Evolutionary conservation across 1,284 basidiomycete genomes (phyloP).

Genomic region (Ceratobasidium sp.): DNA sequence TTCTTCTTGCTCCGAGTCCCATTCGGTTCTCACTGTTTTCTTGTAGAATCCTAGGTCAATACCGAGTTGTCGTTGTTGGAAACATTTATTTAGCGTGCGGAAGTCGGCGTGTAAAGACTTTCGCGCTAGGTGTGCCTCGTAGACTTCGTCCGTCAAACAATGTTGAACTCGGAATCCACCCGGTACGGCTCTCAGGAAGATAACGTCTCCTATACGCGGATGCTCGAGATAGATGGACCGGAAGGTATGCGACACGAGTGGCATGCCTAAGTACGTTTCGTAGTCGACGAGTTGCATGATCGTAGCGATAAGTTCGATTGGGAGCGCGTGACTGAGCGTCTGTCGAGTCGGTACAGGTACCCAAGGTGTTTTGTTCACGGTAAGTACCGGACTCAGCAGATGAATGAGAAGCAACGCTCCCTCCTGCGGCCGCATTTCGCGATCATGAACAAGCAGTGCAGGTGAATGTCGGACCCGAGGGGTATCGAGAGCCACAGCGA

Average conservation of each 20-base stretch:
- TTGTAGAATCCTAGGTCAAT: not conserved
- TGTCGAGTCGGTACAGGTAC: not conserved
- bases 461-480: not conserved
- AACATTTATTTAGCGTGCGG: not conserved
- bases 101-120: not conserved
- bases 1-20: not conserved
- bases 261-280: not conserved
- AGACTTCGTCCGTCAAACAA: not conserved
- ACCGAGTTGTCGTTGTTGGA: not conserved
- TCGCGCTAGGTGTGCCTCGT: not conserved
- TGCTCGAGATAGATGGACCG: not conserved
- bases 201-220: not conserved
- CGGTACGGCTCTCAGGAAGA: not conserved
- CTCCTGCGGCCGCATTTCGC: not conserved
- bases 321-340: not conserved
- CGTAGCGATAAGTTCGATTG: not conserved
- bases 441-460: not conserved
- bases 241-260: not conserved
- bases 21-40: not conserved
- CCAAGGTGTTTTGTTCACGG: not conserved
- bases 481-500: not conserved
- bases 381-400: not conserved
- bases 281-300: not conserved
- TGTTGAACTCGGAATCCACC: not conserved
- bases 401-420: not conserved